Evolutionary conservation across 306 rosid genomes (phyloP).

Genomic region (Styphnolobium japonicum): DNA sequence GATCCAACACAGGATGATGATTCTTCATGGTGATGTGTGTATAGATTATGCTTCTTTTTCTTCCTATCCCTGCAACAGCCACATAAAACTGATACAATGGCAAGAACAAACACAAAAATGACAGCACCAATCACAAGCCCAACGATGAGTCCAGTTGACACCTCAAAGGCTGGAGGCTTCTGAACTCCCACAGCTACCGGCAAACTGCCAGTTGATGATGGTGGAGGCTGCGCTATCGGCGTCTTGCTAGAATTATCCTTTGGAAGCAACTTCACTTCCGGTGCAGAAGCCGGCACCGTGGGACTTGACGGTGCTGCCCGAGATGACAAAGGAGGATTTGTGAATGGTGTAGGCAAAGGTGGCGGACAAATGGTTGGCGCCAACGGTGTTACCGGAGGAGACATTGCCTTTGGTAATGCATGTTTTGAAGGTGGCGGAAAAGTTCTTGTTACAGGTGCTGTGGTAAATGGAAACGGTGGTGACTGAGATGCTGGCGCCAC

Average conservation of each 20-base stretch:
- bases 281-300: not conserved
- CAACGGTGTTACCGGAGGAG: too few species aligned
- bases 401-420: too few species aligned
- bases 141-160: conserved; percentile 20
- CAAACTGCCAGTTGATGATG: conserved; percentile 18
- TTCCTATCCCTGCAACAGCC: conserved; percentile 18
- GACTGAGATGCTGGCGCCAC: not conserved
- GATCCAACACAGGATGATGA: not conserved
- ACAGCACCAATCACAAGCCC: conserved; percentile 34
- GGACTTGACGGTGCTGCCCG: too few species aligned
- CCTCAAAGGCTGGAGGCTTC: conserved; percentile 1
- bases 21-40: not conserved
- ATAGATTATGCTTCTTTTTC: conserved; percentile 6
- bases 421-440: not conserved
- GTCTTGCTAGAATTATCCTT: not conserved
- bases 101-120: conserved; percentile 12
- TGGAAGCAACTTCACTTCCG: not conserved
- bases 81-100: conserved; percentile 7
- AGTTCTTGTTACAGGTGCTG: not conserved
- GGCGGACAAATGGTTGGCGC: not conserved
- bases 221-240: not conserved
- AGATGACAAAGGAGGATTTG: not conserved
- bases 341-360: not conserved
- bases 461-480: not conserved
- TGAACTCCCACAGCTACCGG: conserved; percentile 35